Conservation (phyloP, 805 yeast genomes). For the Maudiozyma saulgeensis region DNA sequence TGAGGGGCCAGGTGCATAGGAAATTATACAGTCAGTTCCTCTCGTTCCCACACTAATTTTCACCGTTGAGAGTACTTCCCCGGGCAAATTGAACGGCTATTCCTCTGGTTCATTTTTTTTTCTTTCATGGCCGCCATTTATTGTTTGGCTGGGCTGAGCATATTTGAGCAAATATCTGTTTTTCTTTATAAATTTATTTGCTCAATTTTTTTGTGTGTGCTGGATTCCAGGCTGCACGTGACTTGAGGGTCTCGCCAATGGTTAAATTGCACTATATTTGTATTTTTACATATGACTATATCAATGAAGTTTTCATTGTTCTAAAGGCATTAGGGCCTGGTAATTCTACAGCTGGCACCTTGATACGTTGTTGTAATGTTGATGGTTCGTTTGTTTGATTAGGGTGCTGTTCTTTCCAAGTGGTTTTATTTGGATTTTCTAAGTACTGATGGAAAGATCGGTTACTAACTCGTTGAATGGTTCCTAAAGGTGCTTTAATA, state of each 20-base stretch:
- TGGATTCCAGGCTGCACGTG: neutral
- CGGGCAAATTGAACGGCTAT: too few relatives aligned
- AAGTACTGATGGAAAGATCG: neutral
- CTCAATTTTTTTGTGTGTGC: neutral
- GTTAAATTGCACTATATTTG: too few relatives aligned
- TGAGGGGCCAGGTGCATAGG: too few relatives aligned
- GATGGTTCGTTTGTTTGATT: neutral
- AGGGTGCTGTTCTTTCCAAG: neutral
- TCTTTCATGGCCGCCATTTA: too few relatives aligned
- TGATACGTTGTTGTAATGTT: neutral
- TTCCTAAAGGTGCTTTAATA: neutral
- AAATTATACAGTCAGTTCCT: too few relatives aligned
- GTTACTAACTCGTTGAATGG: neutral
- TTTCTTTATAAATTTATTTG: neutral
- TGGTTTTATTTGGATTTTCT: neutral
- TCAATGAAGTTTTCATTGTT: neutral
- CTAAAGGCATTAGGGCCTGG: neutral
- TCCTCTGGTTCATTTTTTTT: too few relatives aligned
- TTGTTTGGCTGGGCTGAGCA: neutral
- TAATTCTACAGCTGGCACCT: neutral
- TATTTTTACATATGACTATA: too few relatives aligned
- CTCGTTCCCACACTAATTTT: too few relatives aligned
- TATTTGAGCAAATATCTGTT: conserved; percentile 2
- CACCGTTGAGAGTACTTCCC: too few relatives aligned
- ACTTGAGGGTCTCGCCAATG: too few relatives aligned